Evolutionary conservation across 2,329 filamentous ascomycete genomes (phyloP).

Genomic region (Colletotrichum costaricense): DNA sequence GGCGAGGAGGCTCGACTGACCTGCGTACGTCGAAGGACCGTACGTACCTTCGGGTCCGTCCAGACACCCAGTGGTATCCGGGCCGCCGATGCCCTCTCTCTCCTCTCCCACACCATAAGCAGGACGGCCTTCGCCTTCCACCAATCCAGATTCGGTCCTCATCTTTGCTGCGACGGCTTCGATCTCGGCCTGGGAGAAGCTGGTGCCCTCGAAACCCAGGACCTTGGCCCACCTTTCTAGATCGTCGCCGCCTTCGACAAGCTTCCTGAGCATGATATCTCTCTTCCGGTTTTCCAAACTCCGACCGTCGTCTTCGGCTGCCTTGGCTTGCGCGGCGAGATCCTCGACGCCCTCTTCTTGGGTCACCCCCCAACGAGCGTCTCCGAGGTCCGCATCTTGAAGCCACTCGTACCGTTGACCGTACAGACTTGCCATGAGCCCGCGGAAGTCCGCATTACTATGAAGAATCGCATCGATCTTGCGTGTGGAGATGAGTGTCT

Average conservation of each 20-base stretch:
- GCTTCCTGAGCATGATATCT: slow-evolving; percentile 14
- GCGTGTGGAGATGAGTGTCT: slow-evolving; percentile 24
- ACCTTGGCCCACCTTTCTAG: slow-evolving; percentile 12
- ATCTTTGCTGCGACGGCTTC: neutral
- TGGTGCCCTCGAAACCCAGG: slow-evolving; percentile 12
- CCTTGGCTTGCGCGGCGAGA: neutral
- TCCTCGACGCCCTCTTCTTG: slow-evolving; percentile 3
- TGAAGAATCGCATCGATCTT: slow-evolving; percentile 19
- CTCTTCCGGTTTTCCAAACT: neutral
- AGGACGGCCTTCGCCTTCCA: neutral
- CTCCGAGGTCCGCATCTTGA: slow-evolving; percentile 29
- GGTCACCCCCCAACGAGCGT: slow-evolving; percentile 1
- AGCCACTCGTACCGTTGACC: slow-evolving; percentile 29
- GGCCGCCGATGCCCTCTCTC: neutral
- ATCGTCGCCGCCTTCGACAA: slow-evolving; percentile 5
- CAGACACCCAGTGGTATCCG: slow-evolving; percentile 5
- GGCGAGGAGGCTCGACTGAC: neutral
- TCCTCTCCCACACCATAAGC: slow-evolving; percentile 5
- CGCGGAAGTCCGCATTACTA: slow-evolving; percentile 5
- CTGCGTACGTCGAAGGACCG: neutral
- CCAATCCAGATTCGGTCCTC: neutral
- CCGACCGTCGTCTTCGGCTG: neutral
- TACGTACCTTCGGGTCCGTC: slow-evolving; percentile 18
- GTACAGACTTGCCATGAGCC: slow-evolving; percentile 23
- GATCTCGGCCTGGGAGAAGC: slow-evolving; percentile 5